These are phyloP conservation scores for Picea engelmannii DNA, from an alignment of 83 land plant genomes.

Conservation along the genomic window DNA sequence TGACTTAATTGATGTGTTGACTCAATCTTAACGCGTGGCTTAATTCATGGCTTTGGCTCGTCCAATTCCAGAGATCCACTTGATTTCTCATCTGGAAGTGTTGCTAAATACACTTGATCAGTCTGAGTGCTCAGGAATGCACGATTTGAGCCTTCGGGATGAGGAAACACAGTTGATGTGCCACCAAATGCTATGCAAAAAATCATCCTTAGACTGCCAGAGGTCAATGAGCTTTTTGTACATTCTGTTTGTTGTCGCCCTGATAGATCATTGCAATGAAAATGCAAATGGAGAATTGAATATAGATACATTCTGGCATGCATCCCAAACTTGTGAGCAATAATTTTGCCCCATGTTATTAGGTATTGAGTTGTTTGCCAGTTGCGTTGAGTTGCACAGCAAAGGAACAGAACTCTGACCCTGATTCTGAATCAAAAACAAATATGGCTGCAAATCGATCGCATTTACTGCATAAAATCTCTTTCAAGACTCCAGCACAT, in stretches of 20 bases:
- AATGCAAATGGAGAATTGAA: slow-evolving; percentile 74
- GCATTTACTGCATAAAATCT: slow-evolving; percentile 33
- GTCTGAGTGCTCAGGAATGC: slow-evolving; percentile 68
- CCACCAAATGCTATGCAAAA: slow-evolving; percentile 63
- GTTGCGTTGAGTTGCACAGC: slow-evolving; percentile 68
- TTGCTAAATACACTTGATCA: slow-evolving; percentile 73
- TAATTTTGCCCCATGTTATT: slow-evolving; percentile 23
- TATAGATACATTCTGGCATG: slow-evolving; percentile 69
- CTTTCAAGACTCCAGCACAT: neutral
- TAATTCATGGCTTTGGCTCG: slow-evolving; percentile 39
- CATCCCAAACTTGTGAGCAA: slow-evolving; percentile 74
- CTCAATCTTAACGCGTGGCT: too few species aligned
- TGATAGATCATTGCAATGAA: slow-evolving; percentile 30
- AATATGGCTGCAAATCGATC: slow-evolving; percentile 73
- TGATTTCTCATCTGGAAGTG: slow-evolving; percentile 59
- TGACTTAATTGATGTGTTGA: too few species aligned
- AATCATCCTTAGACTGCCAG: slow-evolving; percentile 57
- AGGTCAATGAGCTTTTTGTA: slow-evolving; percentile 36
- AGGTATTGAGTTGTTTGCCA: slow-evolving; percentile 19
- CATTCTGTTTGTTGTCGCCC: slow-evolving; percentile 17
- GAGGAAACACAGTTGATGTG: slow-evolving; percentile 53
- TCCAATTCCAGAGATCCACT: slow-evolving; percentile 49
- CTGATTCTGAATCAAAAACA: slow-evolving; percentile 32
- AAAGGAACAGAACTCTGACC: slow-evolving; percentile 42
- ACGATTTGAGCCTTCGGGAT: slow-evolving; percentile 92